Evolutionary conservation across 2,329 filamentous ascomycete species (phyloP).

Genomic region (Teratosphaeria gauchensis): DNA sequence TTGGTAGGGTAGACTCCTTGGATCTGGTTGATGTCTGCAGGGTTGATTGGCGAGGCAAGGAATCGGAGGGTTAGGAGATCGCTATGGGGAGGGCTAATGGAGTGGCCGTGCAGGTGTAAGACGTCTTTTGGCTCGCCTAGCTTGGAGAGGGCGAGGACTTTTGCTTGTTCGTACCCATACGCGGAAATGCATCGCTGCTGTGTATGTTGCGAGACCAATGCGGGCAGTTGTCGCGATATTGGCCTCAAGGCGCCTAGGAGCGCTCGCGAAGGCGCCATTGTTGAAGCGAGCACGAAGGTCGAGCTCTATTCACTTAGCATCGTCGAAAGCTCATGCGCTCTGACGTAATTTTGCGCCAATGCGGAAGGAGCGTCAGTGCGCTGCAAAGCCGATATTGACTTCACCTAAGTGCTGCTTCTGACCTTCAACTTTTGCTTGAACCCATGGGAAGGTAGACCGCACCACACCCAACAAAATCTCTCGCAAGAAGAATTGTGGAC

Average conservation of each 20-base stretch:
- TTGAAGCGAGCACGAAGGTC: background rate
- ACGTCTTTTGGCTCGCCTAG: constrained; percentile 68
- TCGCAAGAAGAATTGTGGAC: background rate
- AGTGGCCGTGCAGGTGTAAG: constrained; percentile 60
- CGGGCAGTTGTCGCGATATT: background rate
- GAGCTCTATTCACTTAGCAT: background rate
- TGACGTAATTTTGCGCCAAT: background rate
- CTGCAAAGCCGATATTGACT: background rate
- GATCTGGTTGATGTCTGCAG: constrained; percentile 94
- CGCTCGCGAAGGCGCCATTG: background rate
- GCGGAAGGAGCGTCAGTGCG: background rate
- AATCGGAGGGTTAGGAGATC: constrained; percentile 68
- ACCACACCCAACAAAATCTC: background rate
- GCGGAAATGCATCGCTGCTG: constrained; percentile 41
- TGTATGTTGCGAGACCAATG: background rate
- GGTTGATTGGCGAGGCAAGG: constrained; percentile 88
- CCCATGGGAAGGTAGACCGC: background rate
- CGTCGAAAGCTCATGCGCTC: background rate
- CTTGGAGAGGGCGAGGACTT: constrained; percentile 66
- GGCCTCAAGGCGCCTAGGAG: background rate
- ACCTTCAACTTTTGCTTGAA: background rate
- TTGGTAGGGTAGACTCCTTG: constrained; percentile 91
- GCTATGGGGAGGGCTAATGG: constrained; percentile 65
- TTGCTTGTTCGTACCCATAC: constrained; percentile 77
- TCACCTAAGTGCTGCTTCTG: background rate